phyloP scores from a whole-genome alignment of 805 yeast species.

The Yarrowia sp. region DNA sequence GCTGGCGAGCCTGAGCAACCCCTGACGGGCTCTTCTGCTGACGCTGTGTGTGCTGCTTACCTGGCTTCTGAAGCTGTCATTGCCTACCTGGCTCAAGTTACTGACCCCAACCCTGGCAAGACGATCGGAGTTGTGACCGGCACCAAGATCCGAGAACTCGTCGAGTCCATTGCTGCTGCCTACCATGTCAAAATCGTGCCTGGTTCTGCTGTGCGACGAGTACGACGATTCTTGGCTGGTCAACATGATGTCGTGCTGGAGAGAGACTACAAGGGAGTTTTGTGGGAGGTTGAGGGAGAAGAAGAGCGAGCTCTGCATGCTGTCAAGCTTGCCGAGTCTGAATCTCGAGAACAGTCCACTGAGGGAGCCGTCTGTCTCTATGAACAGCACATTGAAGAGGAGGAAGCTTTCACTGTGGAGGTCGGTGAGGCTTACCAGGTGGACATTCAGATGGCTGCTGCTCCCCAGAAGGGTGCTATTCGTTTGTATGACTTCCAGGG shows the following conservation, averaged over 20 bases:
- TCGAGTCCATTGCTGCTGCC: conserved; percentile 80
- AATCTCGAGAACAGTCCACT: background rate
- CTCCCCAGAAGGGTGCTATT: conserved; percentile 41
- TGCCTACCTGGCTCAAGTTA: conserved; percentile 66
- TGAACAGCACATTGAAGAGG: conserved; percentile 32
- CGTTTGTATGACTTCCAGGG: conserved; percentile 36
- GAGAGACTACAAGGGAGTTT: conserved; percentile 85
- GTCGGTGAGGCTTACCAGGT: conserved; percentile 86
- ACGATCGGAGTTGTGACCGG: conserved; percentile 55
- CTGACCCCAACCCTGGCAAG: conserved; percentile 50
- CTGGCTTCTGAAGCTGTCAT: conserved; percentile 86
- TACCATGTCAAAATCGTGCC: conserved; percentile 87
- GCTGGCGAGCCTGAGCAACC: conserved; percentile 65
- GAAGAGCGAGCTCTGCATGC: conserved; percentile 28
- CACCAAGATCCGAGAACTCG: conserved; percentile 63
- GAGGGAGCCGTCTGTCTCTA: conserved; percentile 38
- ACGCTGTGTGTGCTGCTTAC: conserved; percentile 84
- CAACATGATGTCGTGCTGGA: conserved; percentile 94
- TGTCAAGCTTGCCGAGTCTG: conserved; percentile 27
- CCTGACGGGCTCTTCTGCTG: conserved; percentile 78
- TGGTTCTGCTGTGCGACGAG: conserved; percentile 86
- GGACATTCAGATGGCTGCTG: conserved; percentile 78
- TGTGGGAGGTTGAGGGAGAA: conserved; percentile 39
- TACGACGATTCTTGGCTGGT: conserved; percentile 91
- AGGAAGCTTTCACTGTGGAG: conserved; percentile 64